Evolutionary conservation across 2,329 filamentous ascomycete genomes (phyloP), one percentile per base, ranked within the genome.

Genomic region (Xylariales sp.): DNA sequence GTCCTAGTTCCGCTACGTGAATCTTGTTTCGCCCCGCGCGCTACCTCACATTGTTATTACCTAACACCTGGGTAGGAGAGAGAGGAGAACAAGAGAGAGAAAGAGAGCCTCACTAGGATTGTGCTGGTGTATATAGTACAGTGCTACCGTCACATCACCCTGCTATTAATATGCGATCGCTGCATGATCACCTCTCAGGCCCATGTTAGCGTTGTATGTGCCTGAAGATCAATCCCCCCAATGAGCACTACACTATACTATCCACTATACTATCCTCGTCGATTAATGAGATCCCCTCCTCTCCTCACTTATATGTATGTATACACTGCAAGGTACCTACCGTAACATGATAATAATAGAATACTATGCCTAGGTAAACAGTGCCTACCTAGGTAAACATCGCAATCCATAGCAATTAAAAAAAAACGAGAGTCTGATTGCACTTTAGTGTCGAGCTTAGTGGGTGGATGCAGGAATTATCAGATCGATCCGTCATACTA

Each of bases 161-260:
- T 55, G 57, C 62, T 65, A 68, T 62, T 62, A 68, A 65, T 68
- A 68, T 48, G 48, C 54, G 53, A 65, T 65, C 46, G 16, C 23
- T 50, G 66, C 57, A 65, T 54, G 56, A 57, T 46, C 53, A 34
- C 57, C 62, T 57, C 49, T 41, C 60, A 32, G 28, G 39, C 32
- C 62, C 58, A 62, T 57, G 46, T 62, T 62, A 64, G 58, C 49
- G 56, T 65, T 53, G 56, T 59, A 62, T 59, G 66, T 65, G 43
- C 66, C 62, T 68, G 66, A 62, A 58, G 62, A 68, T 68, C 62
- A 43, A 23, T 23, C 32, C 36, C 50, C 50, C 56, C 43, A 48
- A 60, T 34, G 30, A 65, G 46, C 23, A 45, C 30, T 16, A 50
- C 14, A 36, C 39, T n/a, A 16, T 9, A 39, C 6, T 12, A 18